These are phyloP conservation scores for Capronia americana DNA, from an alignment of 2,329 filamentous ascomycete species.

Conservation along the genomic window DNA sequence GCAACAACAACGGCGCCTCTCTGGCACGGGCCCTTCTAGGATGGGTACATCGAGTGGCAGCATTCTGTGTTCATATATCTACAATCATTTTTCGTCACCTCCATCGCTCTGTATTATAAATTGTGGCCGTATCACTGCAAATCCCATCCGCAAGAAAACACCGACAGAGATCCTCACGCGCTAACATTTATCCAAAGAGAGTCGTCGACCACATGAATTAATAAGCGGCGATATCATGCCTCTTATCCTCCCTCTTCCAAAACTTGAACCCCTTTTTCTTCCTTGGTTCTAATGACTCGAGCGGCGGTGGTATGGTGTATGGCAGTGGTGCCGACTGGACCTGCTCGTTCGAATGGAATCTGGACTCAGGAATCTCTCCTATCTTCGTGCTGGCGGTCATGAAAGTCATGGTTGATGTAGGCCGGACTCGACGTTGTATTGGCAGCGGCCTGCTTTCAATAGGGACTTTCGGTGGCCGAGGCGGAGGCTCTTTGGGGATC, in stretches of 20 bases:
- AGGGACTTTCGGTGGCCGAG: slow-evolving; percentile 31
- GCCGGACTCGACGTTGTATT: slow-evolving; percentile 17
- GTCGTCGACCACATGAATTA: background rate
- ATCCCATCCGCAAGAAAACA: background rate
- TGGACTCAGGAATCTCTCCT: slow-evolving; percentile 57
- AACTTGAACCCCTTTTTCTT: slow-evolving; percentile 37
- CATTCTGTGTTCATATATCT: background rate
- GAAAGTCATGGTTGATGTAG: slow-evolving; percentile 46
- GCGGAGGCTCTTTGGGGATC: slow-evolving; percentile 7
- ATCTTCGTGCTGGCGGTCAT: slow-evolving; percentile 74
- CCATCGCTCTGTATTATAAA: background rate
- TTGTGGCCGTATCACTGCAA: background rate
- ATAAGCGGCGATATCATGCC: slow-evolving; percentile 14
- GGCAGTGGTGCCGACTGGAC: slow-evolving; percentile 21
- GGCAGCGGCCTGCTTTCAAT: slow-evolving; percentile 19
- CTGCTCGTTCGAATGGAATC: slow-evolving; percentile 22
- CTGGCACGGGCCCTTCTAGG: background rate
- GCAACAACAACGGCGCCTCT: background rate
- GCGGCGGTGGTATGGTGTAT: slow-evolving; percentile 33
- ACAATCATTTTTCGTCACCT: background rate
- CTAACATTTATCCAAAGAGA: background rate
- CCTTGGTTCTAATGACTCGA: slow-evolving; percentile 29
- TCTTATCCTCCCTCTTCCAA: slow-evolving; percentile 36
- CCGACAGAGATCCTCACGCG: background rate
- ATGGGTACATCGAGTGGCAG: background rate